A percentile compares a stretch with the other conserved stretches of the same genome.
Evolutionary conservation across 2,329 filamentous ascomycete species (phyloP).

Genomic region (Daldinia sp.): DNA sequence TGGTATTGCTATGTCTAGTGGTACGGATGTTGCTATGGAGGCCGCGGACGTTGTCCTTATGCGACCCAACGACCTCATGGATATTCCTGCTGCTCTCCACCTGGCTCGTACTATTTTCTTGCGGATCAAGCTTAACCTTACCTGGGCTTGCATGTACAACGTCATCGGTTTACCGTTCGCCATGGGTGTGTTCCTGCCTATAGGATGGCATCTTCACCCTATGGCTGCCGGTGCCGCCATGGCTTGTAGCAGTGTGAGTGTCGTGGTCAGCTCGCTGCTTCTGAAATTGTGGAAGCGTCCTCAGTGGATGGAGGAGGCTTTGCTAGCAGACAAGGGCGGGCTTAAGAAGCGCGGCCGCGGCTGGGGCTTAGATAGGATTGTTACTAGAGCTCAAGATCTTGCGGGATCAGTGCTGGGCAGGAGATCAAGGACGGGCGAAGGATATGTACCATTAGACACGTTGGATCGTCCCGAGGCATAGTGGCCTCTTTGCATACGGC

Average conservation of each 20-base stretch:
- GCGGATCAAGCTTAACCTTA: constrained; percentile 91
- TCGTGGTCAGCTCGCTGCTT: constrained; percentile 83
- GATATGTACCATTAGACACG: constrained; percentile 67
- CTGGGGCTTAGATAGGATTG: constrained; percentile 51
- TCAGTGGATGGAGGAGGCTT: constrained; percentile 81
- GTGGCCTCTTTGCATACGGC: constrained; percentile 7
- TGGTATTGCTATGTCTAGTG: constrained; percentile 90
- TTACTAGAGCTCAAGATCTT: constrained; percentile 54
- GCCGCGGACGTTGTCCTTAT: constrained; percentile 96
- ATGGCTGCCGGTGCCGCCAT: constrained; percentile 96
- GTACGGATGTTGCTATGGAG: constrained; percentile 97
- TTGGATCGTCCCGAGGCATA: constrained; percentile 52
- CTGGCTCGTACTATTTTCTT: constrained; percentile 86
- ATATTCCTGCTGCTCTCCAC: constrained; percentile 86
- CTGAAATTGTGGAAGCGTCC: constrained; percentile 89
- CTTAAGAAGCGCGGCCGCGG: constrained; percentile 54
- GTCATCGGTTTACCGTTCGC: constrained; percentile 90
- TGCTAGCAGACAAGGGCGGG: constrained; percentile 65
- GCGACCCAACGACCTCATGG: constrained; percentile 88
- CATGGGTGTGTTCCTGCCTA: constrained; percentile 93
- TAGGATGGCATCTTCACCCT: constrained; percentile 87
- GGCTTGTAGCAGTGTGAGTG: constrained; percentile 88
- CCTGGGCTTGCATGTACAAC: constrained; percentile 95
- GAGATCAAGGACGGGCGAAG: constrained; percentile 55
- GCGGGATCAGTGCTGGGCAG: constrained; percentile 48